A percentile compares a stretch with the other conserved stretches of the same genome.
These are phyloP conservation scores for Candida glucosophila DNA, from an alignment of 1,139 yeast species.

Conservation along the genomic window DNA sequence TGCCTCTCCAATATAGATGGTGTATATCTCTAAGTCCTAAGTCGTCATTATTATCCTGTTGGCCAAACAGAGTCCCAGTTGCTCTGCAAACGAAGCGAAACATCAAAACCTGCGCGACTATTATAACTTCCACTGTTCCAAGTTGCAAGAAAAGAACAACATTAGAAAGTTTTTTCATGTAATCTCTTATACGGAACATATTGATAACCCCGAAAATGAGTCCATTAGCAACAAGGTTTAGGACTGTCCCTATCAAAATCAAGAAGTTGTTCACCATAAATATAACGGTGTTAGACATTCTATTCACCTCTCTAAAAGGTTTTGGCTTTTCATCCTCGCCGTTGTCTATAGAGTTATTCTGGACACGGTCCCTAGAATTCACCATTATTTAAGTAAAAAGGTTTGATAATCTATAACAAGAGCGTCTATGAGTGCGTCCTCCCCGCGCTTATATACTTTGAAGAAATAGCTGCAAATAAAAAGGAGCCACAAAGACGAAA, in stretches of 20 bases:
- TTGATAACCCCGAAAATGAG: constrained; percentile 4
- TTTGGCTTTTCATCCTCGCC: too few species aligned
- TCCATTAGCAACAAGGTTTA: constrained; percentile 4
- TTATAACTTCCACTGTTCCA: constrained; percentile 4
- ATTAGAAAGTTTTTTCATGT: constrained; percentile 2
- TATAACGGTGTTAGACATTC: constrained; percentile 1
- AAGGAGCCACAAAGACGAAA: too few species aligned
- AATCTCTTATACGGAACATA: constrained; percentile 5
- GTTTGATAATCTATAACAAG: too few species aligned
- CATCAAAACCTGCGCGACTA: constrained; percentile 3
- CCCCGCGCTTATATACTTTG: too few species aligned
- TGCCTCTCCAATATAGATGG: constrained; percentile 6
- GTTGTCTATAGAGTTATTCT: too few species aligned
- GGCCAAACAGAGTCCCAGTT: constrained; percentile 4
- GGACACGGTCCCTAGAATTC: too few species aligned
- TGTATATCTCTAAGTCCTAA: constrained; percentile 6
- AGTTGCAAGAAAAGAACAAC: constrained; percentile 2
- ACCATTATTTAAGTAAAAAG: too few species aligned
- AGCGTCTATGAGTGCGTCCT: too few species aligned
- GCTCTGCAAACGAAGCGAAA: constrained; percentile 5
- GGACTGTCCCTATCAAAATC: constrained; percentile 1
- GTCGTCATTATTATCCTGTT: neutral
- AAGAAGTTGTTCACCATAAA: constrained; percentile 2
- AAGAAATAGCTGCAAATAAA: too few species aligned
- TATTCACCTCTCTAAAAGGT: too few species aligned